Percentiles rank a stretch among this genome's conserved stretches.
Evolutionary conservation across 179 eudicot species (phyloP).

Genomic region (Drosera spatulata): DNA sequence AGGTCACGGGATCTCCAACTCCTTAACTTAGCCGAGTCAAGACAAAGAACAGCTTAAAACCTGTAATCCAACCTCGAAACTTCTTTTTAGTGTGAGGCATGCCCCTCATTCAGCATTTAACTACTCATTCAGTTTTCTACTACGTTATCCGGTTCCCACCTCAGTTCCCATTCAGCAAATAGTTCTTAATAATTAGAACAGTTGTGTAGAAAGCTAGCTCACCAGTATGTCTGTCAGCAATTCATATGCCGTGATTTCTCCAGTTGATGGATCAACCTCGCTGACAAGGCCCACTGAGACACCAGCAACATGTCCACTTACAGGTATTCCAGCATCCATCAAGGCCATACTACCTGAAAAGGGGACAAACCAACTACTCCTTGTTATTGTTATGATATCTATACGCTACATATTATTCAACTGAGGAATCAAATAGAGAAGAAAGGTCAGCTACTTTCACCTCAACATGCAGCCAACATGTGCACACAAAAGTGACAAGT

Average conservation of each 20-base stretch:
- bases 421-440: not conserved
- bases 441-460: not conserved
- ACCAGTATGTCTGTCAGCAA: constrained; percentile 95
- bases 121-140: no score
- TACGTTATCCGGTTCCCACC: no score
- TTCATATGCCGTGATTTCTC: constrained; percentile 65
- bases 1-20: no score
- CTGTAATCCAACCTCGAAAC: no score
- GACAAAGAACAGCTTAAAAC: no score
- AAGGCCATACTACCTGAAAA: constrained; percentile 85
- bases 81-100: no score
- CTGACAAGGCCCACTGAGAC: constrained; percentile 90
- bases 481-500: not conserved
- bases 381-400: not conserved
- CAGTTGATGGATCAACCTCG: constrained; percentile 66
- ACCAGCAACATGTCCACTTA: constrained; percentile 90
- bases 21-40: no score
- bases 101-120: no score
- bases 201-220: constrained; percentile 11
- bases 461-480: not conserved
- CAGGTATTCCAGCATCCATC: constrained; percentile 96
- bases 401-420: not conserved
- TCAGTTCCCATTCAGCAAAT: no score
- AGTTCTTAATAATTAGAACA: not conserved
- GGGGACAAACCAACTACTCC: not conserved